Percentiles rank a stretch among this genome's conserved stretches.
Evolutionary conservation across 495 filamentous ascomycete genomes (phyloP).

Genomic region (Bacidia gigantensis): DNA sequence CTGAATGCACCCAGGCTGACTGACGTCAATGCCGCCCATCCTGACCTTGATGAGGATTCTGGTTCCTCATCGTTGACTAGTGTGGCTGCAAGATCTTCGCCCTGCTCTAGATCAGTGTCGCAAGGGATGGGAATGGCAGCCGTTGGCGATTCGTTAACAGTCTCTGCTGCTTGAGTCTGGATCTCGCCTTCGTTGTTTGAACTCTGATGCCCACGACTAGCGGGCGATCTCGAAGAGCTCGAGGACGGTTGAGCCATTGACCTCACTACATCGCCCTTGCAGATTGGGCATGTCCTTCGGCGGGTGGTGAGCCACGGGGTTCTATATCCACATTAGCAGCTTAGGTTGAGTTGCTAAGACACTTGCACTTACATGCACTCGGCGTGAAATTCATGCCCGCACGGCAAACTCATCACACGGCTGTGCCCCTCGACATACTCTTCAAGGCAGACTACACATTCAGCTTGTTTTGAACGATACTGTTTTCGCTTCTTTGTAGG

Average conservation of each 20-base stretch:
- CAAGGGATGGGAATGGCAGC: constrained; percentile 32
- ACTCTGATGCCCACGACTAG: constrained; percentile 32
- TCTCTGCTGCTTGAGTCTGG: constrained; percentile 29
- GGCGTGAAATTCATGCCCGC: constrained; percentile 93
- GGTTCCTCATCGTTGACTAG: constrained; percentile 26
- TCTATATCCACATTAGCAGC: constrained; percentile 34
- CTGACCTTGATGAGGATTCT: constrained; percentile 13
- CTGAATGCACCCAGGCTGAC: constrained; percentile 37
- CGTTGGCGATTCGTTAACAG: constrained; percentile 32
- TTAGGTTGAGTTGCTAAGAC: background rate
- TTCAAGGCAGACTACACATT: constrained; percentile 96
- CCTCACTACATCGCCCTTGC: constrained; percentile 89
- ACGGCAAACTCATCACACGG: constrained; percentile 93
- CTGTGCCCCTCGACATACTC: constrained; percentile 94
- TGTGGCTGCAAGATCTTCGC: constrained; percentile 25
- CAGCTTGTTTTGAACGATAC: constrained; percentile 75
- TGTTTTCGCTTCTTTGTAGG: constrained; percentile 55
- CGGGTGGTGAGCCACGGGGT: constrained; percentile 97
- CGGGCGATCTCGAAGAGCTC: constrained; percentile 16
- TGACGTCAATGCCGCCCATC: constrained; percentile 22
- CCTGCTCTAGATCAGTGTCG: constrained; percentile 29
- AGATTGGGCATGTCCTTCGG: constrained; percentile 90
- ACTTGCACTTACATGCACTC: constrained; percentile 84
- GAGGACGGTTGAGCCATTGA: constrained; percentile 33
- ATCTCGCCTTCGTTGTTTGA: constrained; percentile 31